phyloP scores from a whole-genome alignment of 2,329 filamentous ascomycete species.

The Fusarium nelsonii region DNA sequence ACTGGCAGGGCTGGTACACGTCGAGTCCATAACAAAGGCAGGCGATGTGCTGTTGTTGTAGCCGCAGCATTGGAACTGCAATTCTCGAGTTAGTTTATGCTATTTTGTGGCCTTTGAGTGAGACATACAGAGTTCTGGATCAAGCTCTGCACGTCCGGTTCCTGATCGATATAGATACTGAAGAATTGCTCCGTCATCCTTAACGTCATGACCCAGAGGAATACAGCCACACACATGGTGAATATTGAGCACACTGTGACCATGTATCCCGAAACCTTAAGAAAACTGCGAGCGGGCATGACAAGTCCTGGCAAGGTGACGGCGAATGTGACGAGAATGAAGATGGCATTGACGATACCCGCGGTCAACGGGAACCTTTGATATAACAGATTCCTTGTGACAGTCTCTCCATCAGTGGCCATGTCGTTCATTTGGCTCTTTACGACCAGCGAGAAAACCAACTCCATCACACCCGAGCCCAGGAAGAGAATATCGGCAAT shows the following conservation, averaged over 20 bases:
- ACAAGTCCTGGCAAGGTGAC: conserved; percentile 78
- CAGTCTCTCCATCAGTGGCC: conserved; percentile 61
- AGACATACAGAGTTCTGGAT: conserved; percentile 75
- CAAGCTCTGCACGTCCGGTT: conserved; percentile 70
- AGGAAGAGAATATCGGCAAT: conserved; percentile 65
- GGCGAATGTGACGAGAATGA: conserved; percentile 78
- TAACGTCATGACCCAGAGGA: conserved; percentile 80
- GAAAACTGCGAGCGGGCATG: conserved; percentile 74
- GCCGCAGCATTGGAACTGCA: conserved; percentile 82
- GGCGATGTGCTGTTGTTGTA: conserved; percentile 79
- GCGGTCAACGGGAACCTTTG: conserved; percentile 69
- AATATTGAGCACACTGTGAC: conserved; percentile 72
- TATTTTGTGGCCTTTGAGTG: not conserved
- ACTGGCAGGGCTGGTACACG: conserved; percentile 76
- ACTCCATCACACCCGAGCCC: conserved; percentile 64
- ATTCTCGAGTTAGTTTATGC: not conserved
- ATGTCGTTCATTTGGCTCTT: conserved; percentile 59
- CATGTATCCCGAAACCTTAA: conserved; percentile 77
- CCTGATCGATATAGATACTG: conserved; percentile 70
- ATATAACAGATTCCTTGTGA: conserved; percentile 65
- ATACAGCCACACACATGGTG: conserved; percentile 73
- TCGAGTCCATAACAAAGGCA: conserved; percentile 76
- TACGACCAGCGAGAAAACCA: conserved; percentile 68
- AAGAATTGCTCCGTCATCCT: conserved; percentile 73
- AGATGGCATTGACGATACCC: conserved; percentile 77